Evolutionary conservation across 805 yeast species (phyloP).

Genomic region (Saccharomyces mikatae): DNA sequence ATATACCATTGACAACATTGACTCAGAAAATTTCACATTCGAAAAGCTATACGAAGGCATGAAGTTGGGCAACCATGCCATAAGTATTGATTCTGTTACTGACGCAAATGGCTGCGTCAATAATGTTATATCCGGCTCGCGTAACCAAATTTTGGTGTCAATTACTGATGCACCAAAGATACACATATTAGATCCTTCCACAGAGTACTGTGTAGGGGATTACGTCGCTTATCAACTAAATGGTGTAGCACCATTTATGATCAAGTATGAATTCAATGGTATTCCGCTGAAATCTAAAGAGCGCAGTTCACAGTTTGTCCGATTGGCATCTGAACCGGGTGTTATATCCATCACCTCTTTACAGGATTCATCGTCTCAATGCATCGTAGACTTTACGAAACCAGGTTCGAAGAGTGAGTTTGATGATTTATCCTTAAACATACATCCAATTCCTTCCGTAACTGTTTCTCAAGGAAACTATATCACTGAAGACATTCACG

Average conservation of each 20-base stretch:
- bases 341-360: conserved; percentile 54
- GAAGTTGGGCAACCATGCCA: conserved; percentile 61
- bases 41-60: conserved; percentile 42
- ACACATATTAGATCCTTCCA: conserved; percentile 33
- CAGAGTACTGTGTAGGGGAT: conserved; percentile 86
- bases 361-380: conserved; percentile 66
- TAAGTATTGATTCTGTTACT: conserved; percentile 47
- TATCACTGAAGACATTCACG: conserved; percentile 75
- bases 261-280: conserved; percentile 68
- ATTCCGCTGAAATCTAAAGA: conserved; percentile 49
- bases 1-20: conserved; percentile 38
- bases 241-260: conserved; percentile 74
- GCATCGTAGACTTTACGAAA: conserved; percentile 52
- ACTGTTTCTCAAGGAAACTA: conserved; percentile 74
- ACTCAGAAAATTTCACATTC: conserved; percentile 32
- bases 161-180: conserved; percentile 76
- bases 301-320: conserved; percentile 41
- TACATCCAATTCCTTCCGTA: conserved; percentile 68
- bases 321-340: conserved; percentile 84
- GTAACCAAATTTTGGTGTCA: conserved; percentile 42
- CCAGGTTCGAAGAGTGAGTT: conserved; percentile 28
- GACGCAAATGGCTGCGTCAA: conserved; percentile 68
- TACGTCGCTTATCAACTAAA: conserved; percentile 65
- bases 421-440: conserved; percentile 31
- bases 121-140: conserved; percentile 30